A percentile compares a stretch with the other conserved stretches of the same genome.
Conservation (phyloP, 345 rosid species). For the Citrus glauca region DNA sequence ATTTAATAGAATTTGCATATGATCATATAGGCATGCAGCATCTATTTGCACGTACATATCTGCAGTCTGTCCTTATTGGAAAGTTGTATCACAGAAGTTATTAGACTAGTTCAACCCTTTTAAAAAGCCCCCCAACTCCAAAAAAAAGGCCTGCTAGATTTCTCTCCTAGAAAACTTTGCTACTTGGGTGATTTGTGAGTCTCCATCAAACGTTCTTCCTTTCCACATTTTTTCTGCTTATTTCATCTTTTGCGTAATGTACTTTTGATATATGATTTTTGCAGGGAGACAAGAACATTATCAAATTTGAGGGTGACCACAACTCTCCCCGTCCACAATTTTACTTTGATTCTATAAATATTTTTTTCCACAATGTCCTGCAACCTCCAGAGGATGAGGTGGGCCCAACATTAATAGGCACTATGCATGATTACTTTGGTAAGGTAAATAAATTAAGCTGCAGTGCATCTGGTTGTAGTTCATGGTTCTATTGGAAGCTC, state of each 20-base stretch:
- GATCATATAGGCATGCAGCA: background rate
- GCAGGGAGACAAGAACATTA: conserved; percentile 98
- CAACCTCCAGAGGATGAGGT: conserved; percentile 87
- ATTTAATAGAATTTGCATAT: background rate
- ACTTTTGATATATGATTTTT: conserved; percentile 16
- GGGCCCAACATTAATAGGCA: conserved; percentile 50
- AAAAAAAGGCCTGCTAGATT: background rate
- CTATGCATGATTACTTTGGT: conserved; percentile 63
- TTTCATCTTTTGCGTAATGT: conserved; percentile 13
- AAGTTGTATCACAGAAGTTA: background rate
- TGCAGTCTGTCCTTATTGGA: background rate
- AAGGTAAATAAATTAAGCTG: conserved; percentile 68
- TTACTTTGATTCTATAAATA: conserved; percentile 91
- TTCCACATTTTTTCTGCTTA: background rate
- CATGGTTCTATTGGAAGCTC: conserved; percentile 16
- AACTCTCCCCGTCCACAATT: conserved; percentile 95
- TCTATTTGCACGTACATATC: conserved; percentile 8
- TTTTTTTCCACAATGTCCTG: conserved; percentile 92
- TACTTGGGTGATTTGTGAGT: background rate
- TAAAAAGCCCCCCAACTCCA: too few species aligned
- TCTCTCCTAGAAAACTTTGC: background rate
- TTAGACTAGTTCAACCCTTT: background rate
- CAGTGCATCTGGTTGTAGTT: conserved; percentile 8
- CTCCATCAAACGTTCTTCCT: background rate
- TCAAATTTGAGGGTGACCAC: conserved; percentile 98